Evolutionary conservation across 2,329 filamentous ascomycete species (phyloP), one percentile per base, ranked within the genome.

Genomic region (Fusarium pseudoanthophilum): DNA sequence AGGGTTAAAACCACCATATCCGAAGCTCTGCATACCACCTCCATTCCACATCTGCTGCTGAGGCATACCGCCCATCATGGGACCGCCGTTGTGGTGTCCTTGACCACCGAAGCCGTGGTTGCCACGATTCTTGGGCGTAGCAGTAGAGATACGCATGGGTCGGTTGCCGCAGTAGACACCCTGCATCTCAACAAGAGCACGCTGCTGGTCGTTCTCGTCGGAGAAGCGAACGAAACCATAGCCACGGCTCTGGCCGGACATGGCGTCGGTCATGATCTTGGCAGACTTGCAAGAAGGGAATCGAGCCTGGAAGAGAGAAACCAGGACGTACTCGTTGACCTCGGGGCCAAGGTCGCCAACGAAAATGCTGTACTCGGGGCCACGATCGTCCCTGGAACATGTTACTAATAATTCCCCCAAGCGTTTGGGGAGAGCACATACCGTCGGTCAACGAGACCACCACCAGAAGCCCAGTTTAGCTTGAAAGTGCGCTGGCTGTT

Each of bases 181-280:
- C 86, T 99, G 96, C 96, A 99, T 99, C 86, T 99, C 96, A 59
- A 92, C 92, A 28, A 99, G 88, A 73, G 96, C 95, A 71, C 95
- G 94, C 87, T 99, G 95, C 87, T 98, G 95, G 80, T 99, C 96
- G 76, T 91, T 90, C 86, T 98, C 95, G 76, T 97, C 94, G 59
- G 94, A 94, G 86, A 99, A 99, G 76, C 96, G 94, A 60, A 99
- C 96, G 79, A 99, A 99, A 52, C 96, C 96, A 80, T 99, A 99
- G 64, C 96, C 96, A 73, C 96, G 95, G 73, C 95, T 98, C 90
- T 98, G 95, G 78, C 96, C 96, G 73, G 93, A 97, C 85, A 98
- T 96, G 70, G 96, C 95, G 80, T 99, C 96, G 69, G 95, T 97
- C 96, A 99, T 99, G 85, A 99, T 99, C 89, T 99, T 99, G 80